Evolutionary conservation across 495 filamentous ascomycete species (phyloP), one percentile per base, ranked within the genome.

Genomic region (Stereocaulon alpinum): DNA sequence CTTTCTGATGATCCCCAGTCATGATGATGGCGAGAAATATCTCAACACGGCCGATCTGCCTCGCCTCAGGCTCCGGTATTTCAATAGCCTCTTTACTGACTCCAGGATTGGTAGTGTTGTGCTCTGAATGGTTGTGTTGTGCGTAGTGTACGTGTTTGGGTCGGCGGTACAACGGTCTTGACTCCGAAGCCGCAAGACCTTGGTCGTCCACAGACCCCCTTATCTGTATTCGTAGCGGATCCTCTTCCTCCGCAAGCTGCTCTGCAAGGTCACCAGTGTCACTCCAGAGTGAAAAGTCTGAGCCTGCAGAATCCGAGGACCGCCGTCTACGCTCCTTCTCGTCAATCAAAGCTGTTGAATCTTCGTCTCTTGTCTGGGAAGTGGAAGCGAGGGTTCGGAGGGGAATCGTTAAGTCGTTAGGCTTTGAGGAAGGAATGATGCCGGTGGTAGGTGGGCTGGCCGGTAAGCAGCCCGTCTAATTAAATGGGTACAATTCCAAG

Each of bases 191-290:
- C 47, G 77, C 76, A 60, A 79, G 72, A 51, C 74, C 73, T 56
- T 78, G 75, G 61, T 82, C 81, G 68, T 85, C 80, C 40, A 85
- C 72, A 60, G 82, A 82, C 54, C 82, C 76, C 67, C 76, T 77
- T 57, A 89, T 74, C 59, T 76, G 79, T 67, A 81, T 79, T 63
- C 79, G 83, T 59, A 90, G 73, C 52, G 89, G 86, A 72, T 94
- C 87, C 71, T 93, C 87, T 62, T 82, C 80, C 72, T 85, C 87
- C 55, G 82, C 84, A 64, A 90, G 78, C 78, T 94, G 91, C 74
- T 95, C 90, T 64, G 87, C 87, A 60, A 97, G 80, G 73, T 96
- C 93, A 55, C 90, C 93, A 50, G 91, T 93, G 68, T 95, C 89
- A 68, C 88, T 88, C 91, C 89, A 95, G 57, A 81, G 71, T 32